Conservation (phyloP, 2,329 filamentous ascomycete genomes). For the Pezicula neosporulosa region DNA sequence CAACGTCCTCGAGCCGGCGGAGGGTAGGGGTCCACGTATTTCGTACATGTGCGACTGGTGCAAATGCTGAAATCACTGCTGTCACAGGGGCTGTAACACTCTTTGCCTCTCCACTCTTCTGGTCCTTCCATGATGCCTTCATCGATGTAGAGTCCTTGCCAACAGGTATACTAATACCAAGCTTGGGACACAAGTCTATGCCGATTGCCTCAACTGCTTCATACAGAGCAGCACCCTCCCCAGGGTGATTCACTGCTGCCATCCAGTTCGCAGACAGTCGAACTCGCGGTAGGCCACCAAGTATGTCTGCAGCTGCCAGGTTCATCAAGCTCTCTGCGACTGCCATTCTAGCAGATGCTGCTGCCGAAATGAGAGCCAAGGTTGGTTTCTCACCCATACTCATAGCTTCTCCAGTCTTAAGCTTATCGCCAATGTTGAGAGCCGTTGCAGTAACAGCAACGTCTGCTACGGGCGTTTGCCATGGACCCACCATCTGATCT, state of each 20-base stretch:
- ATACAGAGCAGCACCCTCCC: constrained; percentile 88
- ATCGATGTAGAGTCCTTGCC: constrained; percentile 99
- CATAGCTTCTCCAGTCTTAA: constrained; percentile 90
- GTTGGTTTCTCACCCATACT: constrained; percentile 92
- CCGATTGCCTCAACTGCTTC: constrained; percentile 92
- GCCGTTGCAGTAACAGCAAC: constrained; percentile 89
- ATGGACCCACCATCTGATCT: constrained; percentile 95
- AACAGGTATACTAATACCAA: constrained; percentile 92
- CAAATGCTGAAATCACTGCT: constrained; percentile 86
- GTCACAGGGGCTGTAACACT: constrained; percentile 92
- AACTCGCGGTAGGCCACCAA: constrained; percentile 65
- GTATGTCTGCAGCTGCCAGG: constrained; percentile 72
- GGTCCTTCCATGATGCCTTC: constrained; percentile 93
- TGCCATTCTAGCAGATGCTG: constrained; percentile 92
- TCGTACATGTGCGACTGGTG: constrained; percentile 74
- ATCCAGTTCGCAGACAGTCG: constrained; percentile 98
- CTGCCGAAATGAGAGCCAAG: constrained; percentile 83
- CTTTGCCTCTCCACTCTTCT: constrained; percentile 61
- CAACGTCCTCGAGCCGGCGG: constrained; percentile 78
- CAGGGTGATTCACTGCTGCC: constrained; percentile 90
- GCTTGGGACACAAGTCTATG: constrained; percentile 82
- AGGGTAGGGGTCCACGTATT: constrained; percentile 95
- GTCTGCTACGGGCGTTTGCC: constrained; percentile 92
- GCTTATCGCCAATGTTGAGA: constrained; percentile 61
- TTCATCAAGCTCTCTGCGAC: constrained; percentile 94